A percentile compares a stretch with the other conserved stretches of the same genome.
These are phyloP conservation scores for Aspergillus intermedius DNA, from an alignment of 2,329 filamentous ascomycete species.

Conservation along the genomic window DNA sequence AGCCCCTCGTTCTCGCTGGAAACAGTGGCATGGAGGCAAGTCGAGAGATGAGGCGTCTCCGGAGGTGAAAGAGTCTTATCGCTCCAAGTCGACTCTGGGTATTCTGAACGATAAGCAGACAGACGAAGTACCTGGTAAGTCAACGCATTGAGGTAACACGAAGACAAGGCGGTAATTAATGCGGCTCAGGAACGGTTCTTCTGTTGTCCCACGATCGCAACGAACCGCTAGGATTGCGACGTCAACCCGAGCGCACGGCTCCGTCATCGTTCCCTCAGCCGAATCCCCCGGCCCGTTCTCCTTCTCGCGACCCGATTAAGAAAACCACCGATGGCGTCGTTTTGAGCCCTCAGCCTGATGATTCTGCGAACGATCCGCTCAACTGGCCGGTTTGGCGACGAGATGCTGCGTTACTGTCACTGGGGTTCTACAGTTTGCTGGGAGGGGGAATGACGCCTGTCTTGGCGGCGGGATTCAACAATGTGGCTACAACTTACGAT, in stretches of 20 bases:
- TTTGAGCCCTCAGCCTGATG: constrained; percentile 84
- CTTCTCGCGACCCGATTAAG: constrained; percentile 52
- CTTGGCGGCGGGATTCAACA: constrained; percentile 79
- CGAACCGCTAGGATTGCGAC: constrained; percentile 54
- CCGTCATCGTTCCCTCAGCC: constrained; percentile 48
- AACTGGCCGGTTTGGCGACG: constrained; percentile 84
- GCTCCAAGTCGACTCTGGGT: constrained; percentile 58
- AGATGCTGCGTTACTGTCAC: constrained; percentile 69
- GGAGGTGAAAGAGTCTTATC: constrained; percentile 14
- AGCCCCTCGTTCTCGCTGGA: constrained; percentile 14
- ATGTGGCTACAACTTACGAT: constrained; percentile 62
- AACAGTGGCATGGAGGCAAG: constrained; percentile 10
- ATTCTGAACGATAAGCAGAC: constrained; percentile 75
- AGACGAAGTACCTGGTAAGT: constrained; percentile 76
- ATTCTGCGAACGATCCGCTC: constrained; percentile 81
- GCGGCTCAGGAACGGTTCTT: constrained; percentile 52
- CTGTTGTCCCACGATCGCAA: constrained; percentile 56
- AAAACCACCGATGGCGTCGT: constrained; percentile 79
- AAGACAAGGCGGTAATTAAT: constrained; percentile 2
- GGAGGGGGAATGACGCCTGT: constrained; percentile 90
- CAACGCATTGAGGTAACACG: too few species aligned
- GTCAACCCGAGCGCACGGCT: constrained; percentile 57
- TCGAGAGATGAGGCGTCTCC: background rate
- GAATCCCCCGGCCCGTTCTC: constrained; percentile 35
- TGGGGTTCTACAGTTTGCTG: constrained; percentile 89